phyloP scores from a whole-genome alignment of 2,329 filamentous ascomycete species.

The Botrytis elliptica region DNA sequence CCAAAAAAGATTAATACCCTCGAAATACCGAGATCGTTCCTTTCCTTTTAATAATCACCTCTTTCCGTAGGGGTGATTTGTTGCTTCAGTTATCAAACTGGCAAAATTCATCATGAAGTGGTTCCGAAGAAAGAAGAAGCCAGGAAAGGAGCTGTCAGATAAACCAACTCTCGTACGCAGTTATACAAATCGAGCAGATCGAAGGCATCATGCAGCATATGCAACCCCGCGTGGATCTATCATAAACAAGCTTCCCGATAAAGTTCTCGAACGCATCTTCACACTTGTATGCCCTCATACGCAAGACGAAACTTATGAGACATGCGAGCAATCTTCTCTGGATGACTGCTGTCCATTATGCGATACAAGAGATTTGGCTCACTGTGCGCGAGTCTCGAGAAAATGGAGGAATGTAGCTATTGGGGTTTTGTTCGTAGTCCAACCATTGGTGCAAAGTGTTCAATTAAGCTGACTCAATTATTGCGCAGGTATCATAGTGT shows the following conservation, averaged over 20 bases:
- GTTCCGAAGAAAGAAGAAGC: constrained; percentile 22
- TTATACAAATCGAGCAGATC: constrained; percentile 11
- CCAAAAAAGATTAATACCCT: neutral
- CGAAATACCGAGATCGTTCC: neutral
- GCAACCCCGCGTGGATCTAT: constrained; percentile 21
- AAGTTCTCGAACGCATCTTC: constrained; percentile 77
- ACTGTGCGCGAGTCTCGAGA: constrained; percentile 72
- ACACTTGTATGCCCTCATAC: constrained; percentile 79
- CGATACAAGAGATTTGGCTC: constrained; percentile 82
- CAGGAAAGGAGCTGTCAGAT: neutral
- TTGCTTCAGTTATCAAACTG: constrained; percentile 7
- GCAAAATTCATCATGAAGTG: constrained; percentile 21
- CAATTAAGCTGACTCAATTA: constrained; percentile 16
- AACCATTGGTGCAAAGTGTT: neutral
- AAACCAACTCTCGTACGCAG: constrained; percentile 15
- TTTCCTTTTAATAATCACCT: constrained; percentile 9
- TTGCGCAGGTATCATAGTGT: constrained; percentile 74
- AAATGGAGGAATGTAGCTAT: constrained; percentile 62
- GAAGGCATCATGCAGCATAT: constrained; percentile 14
- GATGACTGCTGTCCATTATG: constrained; percentile 89
- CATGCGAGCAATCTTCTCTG: constrained; percentile 75
- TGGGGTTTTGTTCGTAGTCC: constrained; percentile 58
- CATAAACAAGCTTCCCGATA: constrained; percentile 54
- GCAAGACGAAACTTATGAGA: constrained; percentile 73
- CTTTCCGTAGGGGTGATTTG: constrained; percentile 6